Conservation (phyloP, 2,329 filamentous ascomycete species). For the Ambrosiella xylebori region DNA sequence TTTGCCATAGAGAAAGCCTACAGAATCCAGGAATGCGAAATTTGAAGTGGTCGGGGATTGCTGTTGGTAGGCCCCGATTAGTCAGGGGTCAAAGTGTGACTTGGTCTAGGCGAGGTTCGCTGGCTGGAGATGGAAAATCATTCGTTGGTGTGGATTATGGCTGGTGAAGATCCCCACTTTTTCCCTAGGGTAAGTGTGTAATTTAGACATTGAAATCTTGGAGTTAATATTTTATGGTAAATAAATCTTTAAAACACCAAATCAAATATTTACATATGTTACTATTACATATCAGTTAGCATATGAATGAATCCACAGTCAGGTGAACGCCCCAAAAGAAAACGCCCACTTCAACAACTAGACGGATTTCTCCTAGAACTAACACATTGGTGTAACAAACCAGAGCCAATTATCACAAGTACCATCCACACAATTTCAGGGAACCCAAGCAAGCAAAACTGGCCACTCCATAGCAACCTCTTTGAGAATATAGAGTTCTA, state of each 20-base stretch:
- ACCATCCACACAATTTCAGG: background rate
- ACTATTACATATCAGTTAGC: background rate
- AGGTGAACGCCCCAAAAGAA: background rate
- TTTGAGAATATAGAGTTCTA: background rate
- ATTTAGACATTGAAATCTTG: too few relatives aligned
- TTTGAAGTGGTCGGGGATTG: background rate
- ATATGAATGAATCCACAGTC: background rate
- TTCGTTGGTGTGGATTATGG: background rate
- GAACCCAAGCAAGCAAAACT: background rate
- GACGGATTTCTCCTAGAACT: background rate
- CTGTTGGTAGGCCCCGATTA: background rate
- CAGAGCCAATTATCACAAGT: background rate
- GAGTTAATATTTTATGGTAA: background rate
- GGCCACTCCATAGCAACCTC: background rate
- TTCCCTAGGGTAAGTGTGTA: too few relatives aligned
- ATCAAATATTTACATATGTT: background rate
- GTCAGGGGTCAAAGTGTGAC: background rate
- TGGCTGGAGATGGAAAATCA: background rate
- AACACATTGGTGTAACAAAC: background rate
- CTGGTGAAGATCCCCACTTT: background rate
- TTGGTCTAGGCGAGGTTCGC: background rate
- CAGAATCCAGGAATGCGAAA: too few relatives aligned
- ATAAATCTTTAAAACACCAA: background rate
- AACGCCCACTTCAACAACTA: background rate
- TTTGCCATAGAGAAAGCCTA: background rate